Evolutionary conservation across 2,329 filamentous ascomycete genomes (phyloP).

Genomic region (Lasiodiplodia sp.): DNA sequence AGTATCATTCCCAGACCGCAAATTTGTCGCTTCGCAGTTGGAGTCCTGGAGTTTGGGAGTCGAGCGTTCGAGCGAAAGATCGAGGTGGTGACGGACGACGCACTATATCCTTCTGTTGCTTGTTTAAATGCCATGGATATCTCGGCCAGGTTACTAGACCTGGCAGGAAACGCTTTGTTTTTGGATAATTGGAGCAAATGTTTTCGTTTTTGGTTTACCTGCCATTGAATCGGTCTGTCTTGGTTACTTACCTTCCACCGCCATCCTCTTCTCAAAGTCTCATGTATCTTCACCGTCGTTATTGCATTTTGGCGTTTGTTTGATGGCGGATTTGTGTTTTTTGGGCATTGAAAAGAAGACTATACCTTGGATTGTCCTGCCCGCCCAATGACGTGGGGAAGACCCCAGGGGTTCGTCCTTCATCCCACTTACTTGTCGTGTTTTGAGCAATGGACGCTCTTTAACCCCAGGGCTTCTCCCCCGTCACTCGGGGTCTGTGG

Average conservation of each 20-base stretch:
- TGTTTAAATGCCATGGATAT: neutral
- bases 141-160: neutral
- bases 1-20: neutral
- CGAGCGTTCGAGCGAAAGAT: neutral
- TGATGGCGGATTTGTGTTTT: neutral
- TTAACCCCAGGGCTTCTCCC: neutral
- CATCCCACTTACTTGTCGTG: neutral
- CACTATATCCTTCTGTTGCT: slow-evolving; percentile 11
- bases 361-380: slow-evolving; percentile 11
- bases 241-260: neutral
- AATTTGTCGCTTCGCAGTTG: neutral
- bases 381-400: slow-evolving; percentile 4
- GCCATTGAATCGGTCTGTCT: neutral
- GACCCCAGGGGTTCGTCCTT: slow-evolving; percentile 6
- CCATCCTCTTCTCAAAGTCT: neutral
- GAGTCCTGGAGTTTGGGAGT: slow-evolving; percentile 13
- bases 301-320: slow-evolving; percentile 11
- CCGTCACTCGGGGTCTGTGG: slow-evolving; percentile 13
- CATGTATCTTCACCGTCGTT: neutral
- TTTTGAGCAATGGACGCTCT: slow-evolving; percentile 14
- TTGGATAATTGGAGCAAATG: slow-evolving; percentile 11
- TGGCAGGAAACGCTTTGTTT: neutral
- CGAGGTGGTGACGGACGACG: neutral
- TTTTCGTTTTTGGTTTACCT: neutral
- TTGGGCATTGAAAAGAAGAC: neutral